Evolutionary conservation across 2,329 filamentous ascomycete species (phyloP).

Genomic region (Xylaria sp.): DNA sequence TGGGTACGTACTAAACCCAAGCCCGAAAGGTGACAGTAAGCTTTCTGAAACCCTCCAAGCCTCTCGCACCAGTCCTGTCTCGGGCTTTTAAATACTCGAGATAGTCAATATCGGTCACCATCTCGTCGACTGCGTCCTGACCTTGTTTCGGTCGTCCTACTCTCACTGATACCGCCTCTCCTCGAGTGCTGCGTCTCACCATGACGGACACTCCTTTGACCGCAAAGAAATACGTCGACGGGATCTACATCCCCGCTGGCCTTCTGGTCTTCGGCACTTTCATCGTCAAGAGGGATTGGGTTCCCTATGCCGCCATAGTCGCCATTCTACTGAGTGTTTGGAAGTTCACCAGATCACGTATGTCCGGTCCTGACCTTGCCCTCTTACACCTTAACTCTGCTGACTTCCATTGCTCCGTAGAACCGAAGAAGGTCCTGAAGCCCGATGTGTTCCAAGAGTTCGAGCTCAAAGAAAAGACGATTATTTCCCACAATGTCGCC

Average conservation of each 20-base stretch:
- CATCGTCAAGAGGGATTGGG: conserved; percentile 82
- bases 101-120: conserved; percentile 5
- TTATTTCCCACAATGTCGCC: conserved; percentile 97
- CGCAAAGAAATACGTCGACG: conserved; percentile 76
- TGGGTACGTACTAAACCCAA: conserved; percentile 20
- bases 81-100: conserved; percentile 17
- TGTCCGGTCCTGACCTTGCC: conserved; percentile 52
- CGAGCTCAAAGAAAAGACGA: conserved; percentile 91
- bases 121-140: conserved; percentile 15
- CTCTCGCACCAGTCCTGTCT: conserved; percentile 12
- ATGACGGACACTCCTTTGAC: conserved; percentile 57
- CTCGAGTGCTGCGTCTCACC: conserved; percentile 37
- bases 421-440: conserved; percentile 84
- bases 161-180: conserved; percentile 9
- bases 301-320: conserved; percentile 74
- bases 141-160: conserved; percentile 11
- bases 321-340: conserved; percentile 74
- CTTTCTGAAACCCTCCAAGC: conserved; percentile 15
- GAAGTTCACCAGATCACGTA: conserved; percentile 79
- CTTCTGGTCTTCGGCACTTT: conserved; percentile 80
- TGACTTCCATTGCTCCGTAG: conserved; percentile 56
- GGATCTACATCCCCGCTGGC: conserved; percentile 84
- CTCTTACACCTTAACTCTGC: conserved; percentile 20
- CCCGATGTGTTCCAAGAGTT: conserved; percentile 91
- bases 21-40: conserved; percentile 27